Evolutionary conservation across 148 eudicot species (phyloP), one percentile per base, ranked within the genome.

Genomic region (Vaccinium darrowii): DNA sequence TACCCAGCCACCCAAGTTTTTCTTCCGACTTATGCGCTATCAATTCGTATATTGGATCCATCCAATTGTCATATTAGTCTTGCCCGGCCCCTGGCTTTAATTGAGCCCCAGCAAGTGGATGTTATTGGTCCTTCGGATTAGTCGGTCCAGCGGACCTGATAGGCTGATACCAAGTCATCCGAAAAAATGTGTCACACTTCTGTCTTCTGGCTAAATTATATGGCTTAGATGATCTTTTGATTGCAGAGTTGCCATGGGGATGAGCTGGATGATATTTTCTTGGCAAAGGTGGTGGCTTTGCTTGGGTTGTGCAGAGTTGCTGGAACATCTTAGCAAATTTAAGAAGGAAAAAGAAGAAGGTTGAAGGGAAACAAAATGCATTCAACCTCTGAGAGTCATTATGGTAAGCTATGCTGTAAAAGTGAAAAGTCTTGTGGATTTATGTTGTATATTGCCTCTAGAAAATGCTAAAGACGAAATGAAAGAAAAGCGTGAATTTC

Each of bases 361-460:
- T 72, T 27, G 56, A 78, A 51, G 16, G 74, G 18, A 30, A 13
- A 25, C 13, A 53, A 52, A 49, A 78, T 52, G 33, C 21, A 78
- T 78, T 15, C 3, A n/a, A 10, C 80, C 14, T 51, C 8, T 27
- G 81, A 27, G 65, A 56, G 54, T 79, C 23, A 56, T 56, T 53
- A 27, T 16, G 3, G 65, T 58, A 78, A 33, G 30, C 16, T 78
- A 5, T 52, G 3, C 43, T 47, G 60, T 51, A 78, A 52, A 78
- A 52, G 30, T 78, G 60, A 78, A 52, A 78, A 52, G 33, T 78
- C 81, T 78, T 78, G 43, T 25, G 60, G 14, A 78, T 8, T 27
- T 52, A 4, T 52, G 10, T 53, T 53, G 39, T 78, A 52, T 51
- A 6, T 52, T 23, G 81, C 39, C 60, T 50, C 36, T 18, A 27